phyloP scores from a whole-genome alignment of 352 stramenopile species.

The Globisporangium iwayamae region DNA sequence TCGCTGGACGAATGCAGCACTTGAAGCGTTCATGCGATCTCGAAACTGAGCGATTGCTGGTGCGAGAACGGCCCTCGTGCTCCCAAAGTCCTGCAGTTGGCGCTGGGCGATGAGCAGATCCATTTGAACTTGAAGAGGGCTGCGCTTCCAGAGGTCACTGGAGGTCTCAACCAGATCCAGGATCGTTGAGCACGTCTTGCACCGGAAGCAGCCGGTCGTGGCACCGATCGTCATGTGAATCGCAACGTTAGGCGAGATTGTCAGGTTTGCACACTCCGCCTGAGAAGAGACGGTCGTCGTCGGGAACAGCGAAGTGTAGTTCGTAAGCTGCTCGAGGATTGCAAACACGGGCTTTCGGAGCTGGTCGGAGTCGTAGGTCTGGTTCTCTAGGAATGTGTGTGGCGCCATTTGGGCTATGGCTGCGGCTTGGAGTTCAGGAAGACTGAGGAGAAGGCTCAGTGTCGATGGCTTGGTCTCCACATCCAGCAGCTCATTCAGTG shows the following conservation, averaged over 20 bases:
- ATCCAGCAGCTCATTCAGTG: constrained; percentile 31
- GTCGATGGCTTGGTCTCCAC: neutral
- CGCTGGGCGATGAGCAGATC: constrained; percentile 43
- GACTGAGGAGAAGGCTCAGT: constrained; percentile 18
- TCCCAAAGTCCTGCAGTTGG: constrained; percentile 40
- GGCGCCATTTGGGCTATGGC: constrained; percentile 20
- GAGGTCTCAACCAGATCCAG: constrained; percentile 27
- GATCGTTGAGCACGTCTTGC: constrained; percentile 47
- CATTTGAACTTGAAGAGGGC: constrained; percentile 51
- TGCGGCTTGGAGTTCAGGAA: constrained; percentile 28
- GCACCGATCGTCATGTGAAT: constrained; percentile 57
- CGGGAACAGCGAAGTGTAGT: constrained; percentile 46
- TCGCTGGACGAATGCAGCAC: constrained; percentile 12
- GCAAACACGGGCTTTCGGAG: constrained; percentile 40
- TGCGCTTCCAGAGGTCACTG: constrained; percentile 34
- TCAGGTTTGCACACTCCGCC: constrained; percentile 38
- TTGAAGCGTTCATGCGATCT: constrained; percentile 29
- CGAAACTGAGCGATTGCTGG: constrained; percentile 30
- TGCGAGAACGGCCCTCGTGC: constrained; percentile 17
- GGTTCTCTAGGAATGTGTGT: constrained; percentile 47
- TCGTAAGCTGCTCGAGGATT: constrained; percentile 30
- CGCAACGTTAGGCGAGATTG: constrained; percentile 39
- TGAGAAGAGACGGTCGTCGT: constrained; percentile 27
- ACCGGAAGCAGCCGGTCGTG: constrained; percentile 57
- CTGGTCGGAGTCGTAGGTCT: constrained; percentile 30